Base-by-base conservation (phyloP, 2,329 filamentous ascomycete species). In the Claviceps lovelessii region DNA sequence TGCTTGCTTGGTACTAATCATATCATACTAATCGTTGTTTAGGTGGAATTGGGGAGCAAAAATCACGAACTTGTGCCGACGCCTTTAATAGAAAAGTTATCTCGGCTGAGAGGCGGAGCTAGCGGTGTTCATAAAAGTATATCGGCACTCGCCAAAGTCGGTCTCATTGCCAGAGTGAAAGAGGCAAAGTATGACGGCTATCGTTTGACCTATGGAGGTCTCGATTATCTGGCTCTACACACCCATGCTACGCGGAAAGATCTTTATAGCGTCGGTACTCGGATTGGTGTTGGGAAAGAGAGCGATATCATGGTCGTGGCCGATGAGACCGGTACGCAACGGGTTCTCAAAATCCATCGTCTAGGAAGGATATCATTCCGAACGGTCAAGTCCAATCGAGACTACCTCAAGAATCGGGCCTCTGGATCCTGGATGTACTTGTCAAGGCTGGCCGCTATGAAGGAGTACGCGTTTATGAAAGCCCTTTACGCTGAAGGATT, bases 141-240 rank as follows among this genome's bases (percentile, higher is more conserved):
- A 61, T 95, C 90, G 29, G 85, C 83, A 53, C 83, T 98, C 53
- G 93, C 93, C 59, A 98, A 98, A 71, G 84, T 85, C 51, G 88
- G 88, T 57, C 78, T 98, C 63, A 95, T 98, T 63, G 90, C 87
- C 48, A 87, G 87, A 62, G 83, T 95, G 62, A 95, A 95, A 71
- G 95, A 97, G 69, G 88, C 91, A 59, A 91, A 89, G 70, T 98
- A 98, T 72, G 93, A 98, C 65, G 93, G 93, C 58, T 98, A 98
- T 73, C 84, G 94, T 53, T 79, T 98, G 54, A 95, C 91, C 7
- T 98, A 98, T 68, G 93, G 93, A 63, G 93, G 93, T 2, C 83
- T 97, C 50, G 93, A 98, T 73, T 98, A 98, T 70, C 83, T 98
- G n/a, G 89, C 93, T 17, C 78, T 98, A 54, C 90, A 97, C 72